A percentile compares a stretch with the other conserved stretches of the same genome.
These are phyloP conservation scores for Clarireedia monteithiana DNA, from an alignment of 2,329 filamentous ascomycete genomes.

Conservation along the genomic window DNA sequence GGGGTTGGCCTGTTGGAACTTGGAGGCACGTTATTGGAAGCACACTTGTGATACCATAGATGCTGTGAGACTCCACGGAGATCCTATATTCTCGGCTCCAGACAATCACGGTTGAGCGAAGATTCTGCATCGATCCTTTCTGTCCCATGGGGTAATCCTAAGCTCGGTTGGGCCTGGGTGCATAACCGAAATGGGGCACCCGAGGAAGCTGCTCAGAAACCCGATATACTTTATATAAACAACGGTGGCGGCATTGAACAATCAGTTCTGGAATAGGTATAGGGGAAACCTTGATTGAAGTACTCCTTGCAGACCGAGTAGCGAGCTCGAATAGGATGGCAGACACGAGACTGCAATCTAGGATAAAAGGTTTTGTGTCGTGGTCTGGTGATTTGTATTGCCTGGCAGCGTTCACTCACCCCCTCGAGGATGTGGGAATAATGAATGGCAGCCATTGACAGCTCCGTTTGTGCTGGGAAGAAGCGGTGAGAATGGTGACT, in stretches of 20 bases:
- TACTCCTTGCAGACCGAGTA: neutral
- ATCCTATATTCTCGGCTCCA: neutral
- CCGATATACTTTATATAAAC: too few species aligned
- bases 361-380: neutral
- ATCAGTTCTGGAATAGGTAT: neutral
- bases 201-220: too few species aligned
- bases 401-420: neutral
- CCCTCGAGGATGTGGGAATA: neutral
- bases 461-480: neutral
- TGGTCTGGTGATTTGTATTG: neutral
- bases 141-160: too few species aligned
- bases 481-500: neutral
- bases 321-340: neutral
- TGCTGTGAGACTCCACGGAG: neutral
- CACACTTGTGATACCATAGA: too few species aligned
- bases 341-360: neutral
- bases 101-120: neutral
- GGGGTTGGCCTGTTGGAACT: too few species aligned
- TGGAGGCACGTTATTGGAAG: neutral
- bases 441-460: neutral
- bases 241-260: too few species aligned
- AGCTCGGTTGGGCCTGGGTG: too few species aligned
- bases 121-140: neutral
- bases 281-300: neutral
- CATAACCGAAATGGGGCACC: too few species aligned